phyloP scores from a whole-genome alignment of 2,329 filamentous ascomycete genomes.

The Pseudocercospora macadamiae region DNA sequence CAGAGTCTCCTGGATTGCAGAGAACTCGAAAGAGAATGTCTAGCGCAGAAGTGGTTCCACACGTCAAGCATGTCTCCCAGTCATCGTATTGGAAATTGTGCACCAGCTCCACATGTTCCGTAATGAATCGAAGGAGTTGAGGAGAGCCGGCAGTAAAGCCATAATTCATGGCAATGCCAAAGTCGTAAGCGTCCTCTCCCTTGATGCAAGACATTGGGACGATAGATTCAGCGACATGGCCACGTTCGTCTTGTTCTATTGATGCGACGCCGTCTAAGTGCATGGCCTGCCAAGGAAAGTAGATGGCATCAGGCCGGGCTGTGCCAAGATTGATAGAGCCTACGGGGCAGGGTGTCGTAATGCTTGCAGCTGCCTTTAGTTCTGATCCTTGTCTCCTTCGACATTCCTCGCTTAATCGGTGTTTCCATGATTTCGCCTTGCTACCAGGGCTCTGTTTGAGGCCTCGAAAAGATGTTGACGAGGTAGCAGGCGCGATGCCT shows the following conservation, averaged over 20 bases:
- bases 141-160: constrained; percentile 32
- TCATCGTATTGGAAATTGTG: constrained; percentile 38
- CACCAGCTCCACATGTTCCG: constrained; percentile 35
- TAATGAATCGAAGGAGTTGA: constrained; percentile 34
- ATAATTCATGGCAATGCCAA: constrained; percentile 34
- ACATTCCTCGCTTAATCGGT: constrained; percentile 20
- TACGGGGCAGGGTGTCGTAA: background rate
- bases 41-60: constrained; percentile 37
- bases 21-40: constrained; percentile 38
- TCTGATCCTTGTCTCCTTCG: constrained; percentile 16
- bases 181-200: constrained; percentile 25
- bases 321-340: constrained; percentile 21
- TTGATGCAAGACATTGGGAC: constrained; percentile 11
- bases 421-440: constrained; percentile 12
- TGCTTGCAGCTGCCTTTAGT: constrained; percentile 23
- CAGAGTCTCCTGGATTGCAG: constrained; percentile 31
- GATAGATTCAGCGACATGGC: background rate
- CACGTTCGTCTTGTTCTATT: background rate
- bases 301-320: constrained; percentile 17
- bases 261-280: background rate
- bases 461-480: constrained; percentile 13
- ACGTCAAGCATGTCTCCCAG: constrained; percentile 36
- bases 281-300: constrained; percentile 24
- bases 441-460: background rate
- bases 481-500: constrained; percentile 24